Conservation (phyloP, 768 basidiomycete genomes). For the Boletus coccyginus region DNA sequence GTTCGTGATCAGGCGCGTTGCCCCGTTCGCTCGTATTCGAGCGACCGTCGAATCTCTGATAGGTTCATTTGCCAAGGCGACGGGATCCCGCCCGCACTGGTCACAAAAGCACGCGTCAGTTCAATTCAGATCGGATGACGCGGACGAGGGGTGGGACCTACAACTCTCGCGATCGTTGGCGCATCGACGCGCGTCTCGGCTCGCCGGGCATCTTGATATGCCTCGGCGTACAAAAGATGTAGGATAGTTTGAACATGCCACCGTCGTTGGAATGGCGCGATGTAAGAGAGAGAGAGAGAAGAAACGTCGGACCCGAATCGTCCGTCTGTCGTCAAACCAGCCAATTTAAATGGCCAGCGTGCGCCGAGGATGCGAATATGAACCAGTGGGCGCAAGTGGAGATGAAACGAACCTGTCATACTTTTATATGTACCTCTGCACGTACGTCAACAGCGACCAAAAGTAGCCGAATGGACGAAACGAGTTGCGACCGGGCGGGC, state of each 20-base stretch:
- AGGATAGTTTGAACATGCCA: constrained; percentile 44
- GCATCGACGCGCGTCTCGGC: constrained; percentile 16
- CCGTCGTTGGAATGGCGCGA: too few species aligned
- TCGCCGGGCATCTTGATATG: constrained; percentile 52
- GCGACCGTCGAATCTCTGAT: constrained; percentile 32
- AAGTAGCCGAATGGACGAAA: constrained; percentile 21
- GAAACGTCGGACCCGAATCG: neutral
- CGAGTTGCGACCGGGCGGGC: neutral
- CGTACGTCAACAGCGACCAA: constrained; percentile 14
- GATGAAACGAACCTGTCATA: constrained; percentile 1
- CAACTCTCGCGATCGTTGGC: constrained; percentile 27
- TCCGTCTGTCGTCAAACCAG: constrained; percentile 1
- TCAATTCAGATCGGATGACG: constrained; percentile 2
- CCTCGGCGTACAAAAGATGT: constrained; percentile 52
- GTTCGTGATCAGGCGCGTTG: constrained; percentile 11
- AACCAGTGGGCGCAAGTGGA: constrained; percentile 4
- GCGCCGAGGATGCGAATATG: neutral
- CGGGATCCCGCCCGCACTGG: constrained; percentile 25
- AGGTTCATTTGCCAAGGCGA: constrained; percentile 29
- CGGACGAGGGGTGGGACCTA: constrained; percentile 4
- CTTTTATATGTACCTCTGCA: constrained; percentile 1
- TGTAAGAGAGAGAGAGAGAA: neutral
- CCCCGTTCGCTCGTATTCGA: constrained; percentile 23
- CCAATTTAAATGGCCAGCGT: too few species aligned
- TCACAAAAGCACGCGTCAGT: neutral